These are phyloP conservation scores for Sporisorium iseilematis-ciliati DNA, from an alignment of 1,284 basidiomycete species.

Conservation along the genomic window DNA sequence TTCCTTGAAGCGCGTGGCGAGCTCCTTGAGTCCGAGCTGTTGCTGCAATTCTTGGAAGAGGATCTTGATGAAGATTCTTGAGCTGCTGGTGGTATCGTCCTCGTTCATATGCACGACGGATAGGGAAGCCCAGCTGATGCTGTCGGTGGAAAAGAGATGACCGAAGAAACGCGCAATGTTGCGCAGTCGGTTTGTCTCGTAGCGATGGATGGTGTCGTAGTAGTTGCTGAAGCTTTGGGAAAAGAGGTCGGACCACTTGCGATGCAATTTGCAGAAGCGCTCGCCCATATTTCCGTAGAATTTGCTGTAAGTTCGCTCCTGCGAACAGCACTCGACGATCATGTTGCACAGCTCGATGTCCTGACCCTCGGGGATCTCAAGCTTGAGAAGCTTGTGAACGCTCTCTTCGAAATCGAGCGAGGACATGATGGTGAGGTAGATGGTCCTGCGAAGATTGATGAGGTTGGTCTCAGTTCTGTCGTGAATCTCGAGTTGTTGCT, in stretches of 20 bases:
- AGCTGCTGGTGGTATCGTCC: slow-evolving; percentile 94
- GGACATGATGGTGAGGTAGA: slow-evolving; percentile 96
- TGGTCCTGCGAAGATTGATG: slow-evolving; percentile 90
- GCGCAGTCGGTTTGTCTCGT: slow-evolving; percentile 96
- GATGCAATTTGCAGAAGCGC: slow-evolving; percentile 94
- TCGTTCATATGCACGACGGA: slow-evolving; percentile 92
- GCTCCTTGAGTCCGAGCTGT: slow-evolving; percentile 83
- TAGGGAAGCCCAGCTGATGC: slow-evolving; percentile 88
- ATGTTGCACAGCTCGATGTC: slow-evolving; percentile 98
- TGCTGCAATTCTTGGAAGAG: slow-evolving; percentile 94
- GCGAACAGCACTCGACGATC: slow-evolving; percentile 99
- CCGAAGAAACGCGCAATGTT: slow-evolving; percentile 98
- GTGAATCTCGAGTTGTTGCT: slow-evolving; percentile 78
- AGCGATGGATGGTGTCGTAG: slow-evolving; percentile 96
- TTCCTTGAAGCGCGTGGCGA: slow-evolving; percentile 82
- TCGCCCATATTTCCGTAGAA: slow-evolving; percentile 97
- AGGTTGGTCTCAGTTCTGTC: slow-evolving; percentile 95
- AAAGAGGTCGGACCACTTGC: slow-evolving; percentile 89
- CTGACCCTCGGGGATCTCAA: slow-evolving; percentile 89
- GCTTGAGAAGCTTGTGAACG: slow-evolving; percentile 95
- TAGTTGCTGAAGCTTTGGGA: slow-evolving; percentile 90
- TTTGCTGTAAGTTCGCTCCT: slow-evolving; percentile 94
- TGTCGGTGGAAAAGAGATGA: slow-evolving; percentile 80
- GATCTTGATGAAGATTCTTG: slow-evolving; percentile 98
- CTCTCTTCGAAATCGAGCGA: slow-evolving; percentile 88